These are phyloP conservation scores for Fusarium hostae DNA, from an alignment of 2,329 filamentous ascomycete species.

Conservation along the genomic window DNA sequence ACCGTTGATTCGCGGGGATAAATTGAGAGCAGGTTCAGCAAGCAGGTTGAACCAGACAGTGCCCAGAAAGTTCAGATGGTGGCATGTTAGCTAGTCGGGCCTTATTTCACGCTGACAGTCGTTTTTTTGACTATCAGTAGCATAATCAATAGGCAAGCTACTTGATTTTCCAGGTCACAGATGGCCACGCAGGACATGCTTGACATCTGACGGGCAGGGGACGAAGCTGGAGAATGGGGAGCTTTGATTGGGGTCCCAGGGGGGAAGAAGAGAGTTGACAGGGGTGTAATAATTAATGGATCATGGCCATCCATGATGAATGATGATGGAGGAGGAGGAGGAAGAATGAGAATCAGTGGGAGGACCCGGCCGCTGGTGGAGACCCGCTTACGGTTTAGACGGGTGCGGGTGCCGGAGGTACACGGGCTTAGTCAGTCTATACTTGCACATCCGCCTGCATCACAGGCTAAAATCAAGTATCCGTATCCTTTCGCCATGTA, in stretches of 20 bases:
- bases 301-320: not conserved
- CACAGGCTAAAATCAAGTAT: not conserved
- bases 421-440: constrained; percentile 21
- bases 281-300: not conserved
- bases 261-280: constrained; percentile 5
- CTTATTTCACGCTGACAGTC: constrained; percentile 34
- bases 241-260: constrained; percentile 34
- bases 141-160: constrained; percentile 25
- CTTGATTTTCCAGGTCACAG: constrained; percentile 6
- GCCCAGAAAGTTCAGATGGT: constrained; percentile 2
- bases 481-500: not conserved
- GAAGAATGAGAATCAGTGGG: constrained; percentile 7
- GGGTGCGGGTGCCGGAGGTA: constrained; percentile 33
- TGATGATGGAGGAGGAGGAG: not conserved
- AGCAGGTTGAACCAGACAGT: constrained; percentile 6
- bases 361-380: constrained; percentile 38
- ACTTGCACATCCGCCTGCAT: not conserved
- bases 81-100: constrained; percentile 40
- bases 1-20: constrained; percentile 29
- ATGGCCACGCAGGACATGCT: constrained; percentile 20
- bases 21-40: not conserved
- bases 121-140: not conserved
- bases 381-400: constrained; percentile 35
- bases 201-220: constrained; percentile 37
- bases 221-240: constrained; percentile 25